A percentile compares a stretch with the other conserved stretches of the same genome.
Evolutionary conservation across 805 yeast species (phyloP).

Genomic region (Teunomyces gatunensis): DNA sequence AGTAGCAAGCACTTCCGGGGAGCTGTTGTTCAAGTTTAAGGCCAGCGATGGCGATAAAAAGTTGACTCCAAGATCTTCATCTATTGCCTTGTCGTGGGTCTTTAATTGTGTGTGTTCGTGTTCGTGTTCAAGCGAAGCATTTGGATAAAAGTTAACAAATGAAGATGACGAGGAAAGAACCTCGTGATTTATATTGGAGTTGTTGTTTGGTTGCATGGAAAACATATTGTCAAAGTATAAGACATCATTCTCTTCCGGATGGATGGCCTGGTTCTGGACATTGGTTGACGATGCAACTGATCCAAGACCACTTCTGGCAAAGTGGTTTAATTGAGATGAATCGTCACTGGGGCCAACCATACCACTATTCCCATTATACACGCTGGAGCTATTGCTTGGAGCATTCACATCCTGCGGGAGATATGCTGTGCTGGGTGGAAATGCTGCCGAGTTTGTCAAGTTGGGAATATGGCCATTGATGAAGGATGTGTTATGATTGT

Average conservation of each 20-base stretch:
- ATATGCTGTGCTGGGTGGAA: conserved; percentile 11
- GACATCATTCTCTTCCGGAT: conserved; percentile 5
- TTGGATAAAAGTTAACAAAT: conserved; percentile 6
- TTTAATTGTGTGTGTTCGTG: not conserved
- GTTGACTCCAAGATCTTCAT: conserved; percentile 1
- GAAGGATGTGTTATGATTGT: conserved; percentile 8
- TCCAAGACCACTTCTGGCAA: conserved; percentile 14
- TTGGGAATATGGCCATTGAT: conserved; percentile 13
- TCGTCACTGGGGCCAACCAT: conserved; percentile 4
- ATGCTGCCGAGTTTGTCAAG: conserved; percentile 14
- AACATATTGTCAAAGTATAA: conserved; percentile 7
- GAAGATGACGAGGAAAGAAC: conserved; percentile 8
- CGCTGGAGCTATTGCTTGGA: conserved; percentile 3
- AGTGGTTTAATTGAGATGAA: conserved; percentile 9
- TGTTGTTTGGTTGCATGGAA: not conserved
- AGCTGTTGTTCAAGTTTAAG: conserved; percentile 2
- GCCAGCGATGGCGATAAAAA: conserved; percentile 1
- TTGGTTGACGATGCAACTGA: conserved; percentile 4
- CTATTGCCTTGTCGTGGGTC: not conserved
- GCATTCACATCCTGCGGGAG: conserved; percentile 1
- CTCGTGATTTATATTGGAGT: conserved; percentile 3
- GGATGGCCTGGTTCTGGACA: not conserved
- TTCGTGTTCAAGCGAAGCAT: not conserved
- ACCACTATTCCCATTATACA: conserved; percentile 2
- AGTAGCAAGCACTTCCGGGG: conserved; percentile 10